A percentile compares a stretch with the other conserved stretches of the same genome.
These are phyloP conservation scores for Lachnellula suecica DNA, from an alignment of 2,329 filamentous ascomycete species.

Conservation along the genomic window DNA sequence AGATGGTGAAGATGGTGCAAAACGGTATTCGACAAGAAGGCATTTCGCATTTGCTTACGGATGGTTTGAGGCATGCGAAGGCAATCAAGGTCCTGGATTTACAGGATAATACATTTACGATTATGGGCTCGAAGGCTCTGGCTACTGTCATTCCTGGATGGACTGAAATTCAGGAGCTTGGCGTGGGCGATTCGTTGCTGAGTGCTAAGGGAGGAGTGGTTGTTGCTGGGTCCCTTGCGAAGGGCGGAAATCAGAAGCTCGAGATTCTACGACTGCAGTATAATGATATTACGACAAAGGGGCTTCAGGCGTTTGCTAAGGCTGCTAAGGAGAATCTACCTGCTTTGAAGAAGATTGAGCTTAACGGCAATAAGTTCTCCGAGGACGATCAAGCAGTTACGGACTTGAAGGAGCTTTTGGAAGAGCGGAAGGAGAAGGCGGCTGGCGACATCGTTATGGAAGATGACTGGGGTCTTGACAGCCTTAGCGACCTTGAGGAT, in stretches of 20 bases:
- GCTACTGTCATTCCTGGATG: conserved; percentile 73
- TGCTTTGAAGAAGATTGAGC: conserved; percentile 77
- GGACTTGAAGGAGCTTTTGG: conserved; percentile 68
- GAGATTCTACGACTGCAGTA: conserved; percentile 83
- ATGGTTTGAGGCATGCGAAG: conserved; percentile 72
- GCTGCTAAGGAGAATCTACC: conserved; percentile 71
- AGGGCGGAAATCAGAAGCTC: conserved; percentile 76
- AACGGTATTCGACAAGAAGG: conserved; percentile 96
- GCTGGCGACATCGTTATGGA: conserved; percentile 68
- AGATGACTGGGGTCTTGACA: conserved; percentile 82
- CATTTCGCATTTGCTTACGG: conserved; percentile 74
- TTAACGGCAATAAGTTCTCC: conserved; percentile 93
- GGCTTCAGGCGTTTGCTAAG: conserved; percentile 68
- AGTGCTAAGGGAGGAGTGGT: conserved; percentile 73
- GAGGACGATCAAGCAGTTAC: conserved; percentile 78
- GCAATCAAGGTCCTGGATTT: conserved; percentile 78
- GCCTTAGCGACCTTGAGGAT: conserved; percentile 77
- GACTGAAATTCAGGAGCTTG: conserved; percentile 76
- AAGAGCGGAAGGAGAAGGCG: conserved; percentile 73
- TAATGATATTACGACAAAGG: conserved; percentile 85
- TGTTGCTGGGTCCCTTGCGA: conserved; percentile 69
- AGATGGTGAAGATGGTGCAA: conserved; percentile 93
- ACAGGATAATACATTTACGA: conserved; percentile 96
- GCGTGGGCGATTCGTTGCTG: conserved; percentile 85
- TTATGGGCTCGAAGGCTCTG: conserved; percentile 75